Conservation (phyloP, 495 filamentous ascomycete genomes). For the Saxophila tyrrhenica region DNA sequence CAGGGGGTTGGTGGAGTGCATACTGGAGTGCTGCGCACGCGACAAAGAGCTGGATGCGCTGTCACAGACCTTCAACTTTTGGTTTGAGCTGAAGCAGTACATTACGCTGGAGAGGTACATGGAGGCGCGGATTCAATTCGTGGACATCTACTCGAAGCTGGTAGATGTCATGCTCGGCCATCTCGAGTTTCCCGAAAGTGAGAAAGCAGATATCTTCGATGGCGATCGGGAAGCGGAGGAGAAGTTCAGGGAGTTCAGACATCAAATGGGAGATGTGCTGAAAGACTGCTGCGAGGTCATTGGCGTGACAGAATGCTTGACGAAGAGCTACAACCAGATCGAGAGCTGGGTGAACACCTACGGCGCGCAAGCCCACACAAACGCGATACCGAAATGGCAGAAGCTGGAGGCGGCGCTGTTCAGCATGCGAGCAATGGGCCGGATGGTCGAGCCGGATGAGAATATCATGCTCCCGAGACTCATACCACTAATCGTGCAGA, state of each 20-base stretch:
- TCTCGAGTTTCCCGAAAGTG: slow-evolving; percentile 74
- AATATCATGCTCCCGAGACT: slow-evolving; percentile 74
- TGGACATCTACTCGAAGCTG: slow-evolving; percentile 71
- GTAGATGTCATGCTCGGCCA: slow-evolving; percentile 92
- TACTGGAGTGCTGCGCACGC: slow-evolving; percentile 77
- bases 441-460: slow-evolving; percentile 88
- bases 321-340: slow-evolving; percentile 73
- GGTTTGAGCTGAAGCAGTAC: slow-evolving; percentile 98
- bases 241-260: slow-evolving; percentile 91
- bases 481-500: slow-evolving; percentile 83
- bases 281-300: slow-evolving; percentile 97
- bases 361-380: slow-evolving; percentile 55
- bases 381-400: slow-evolving; percentile 91
- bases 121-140: slow-evolving; percentile 60
- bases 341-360: slow-evolving; percentile 78
- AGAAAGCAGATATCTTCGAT: slow-evolving; percentile 72
- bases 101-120: slow-evolving; percentile 79
- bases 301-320: slow-evolving; percentile 76
- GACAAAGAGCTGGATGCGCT: slow-evolving; percentile 85
- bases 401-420: slow-evolving; percentile 91
- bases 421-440: slow-evolving; percentile 89
- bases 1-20: slow-evolving; percentile 72
- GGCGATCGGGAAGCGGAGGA: slow-evolving; percentile 94
- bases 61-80: slow-evolving; percentile 86
- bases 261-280: slow-evolving; percentile 94